These are phyloP conservation scores for Erodium texanum DNA, from an alignment of 441 rosid species.

Conservation along the genomic window DNA sequence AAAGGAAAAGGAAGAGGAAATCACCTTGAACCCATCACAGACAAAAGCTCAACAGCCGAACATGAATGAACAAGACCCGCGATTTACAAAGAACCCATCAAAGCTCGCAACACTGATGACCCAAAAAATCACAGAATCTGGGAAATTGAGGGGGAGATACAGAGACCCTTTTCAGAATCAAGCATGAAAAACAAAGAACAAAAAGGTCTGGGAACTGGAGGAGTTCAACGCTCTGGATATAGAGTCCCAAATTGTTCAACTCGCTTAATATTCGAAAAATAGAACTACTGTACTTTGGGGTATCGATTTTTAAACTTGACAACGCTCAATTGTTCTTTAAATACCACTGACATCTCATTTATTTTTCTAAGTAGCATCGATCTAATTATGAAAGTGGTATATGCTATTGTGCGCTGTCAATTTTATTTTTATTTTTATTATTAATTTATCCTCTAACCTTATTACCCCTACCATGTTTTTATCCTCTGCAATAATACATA, in stretches of 20 bases:
- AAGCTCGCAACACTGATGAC: background rate
- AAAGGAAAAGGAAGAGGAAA: background rate
- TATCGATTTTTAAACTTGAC: background rate
- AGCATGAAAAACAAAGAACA: background rate
- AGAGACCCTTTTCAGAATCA: constrained; percentile 18
- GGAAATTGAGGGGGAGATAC: background rate
- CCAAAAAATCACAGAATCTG: background rate
- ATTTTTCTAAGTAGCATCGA: too few species aligned
- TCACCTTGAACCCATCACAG: constrained; percentile 32
- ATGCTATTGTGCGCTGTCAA: too few species aligned
- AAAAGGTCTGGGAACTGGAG: background rate
- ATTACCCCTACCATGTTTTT: too few species aligned
- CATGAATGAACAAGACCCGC: constrained; percentile 10
- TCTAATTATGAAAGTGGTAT: too few species aligned
- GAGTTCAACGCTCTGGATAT: background rate
- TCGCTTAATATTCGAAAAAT: background rate
- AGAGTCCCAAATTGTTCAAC: background rate
- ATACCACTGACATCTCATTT: background rate
- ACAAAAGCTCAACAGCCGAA: constrained; percentile 17
- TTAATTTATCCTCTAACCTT: too few species aligned
- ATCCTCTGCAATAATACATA: too few species aligned
- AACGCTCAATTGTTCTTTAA: background rate
- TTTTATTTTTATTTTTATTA: too few species aligned
- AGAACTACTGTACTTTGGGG: background rate
- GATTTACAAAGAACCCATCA: constrained; percentile 13